Evolutionary conservation across 2,329 filamentous ascomycete genomes (phyloP).

Genomic region (Myrmaecium sp.): DNA sequence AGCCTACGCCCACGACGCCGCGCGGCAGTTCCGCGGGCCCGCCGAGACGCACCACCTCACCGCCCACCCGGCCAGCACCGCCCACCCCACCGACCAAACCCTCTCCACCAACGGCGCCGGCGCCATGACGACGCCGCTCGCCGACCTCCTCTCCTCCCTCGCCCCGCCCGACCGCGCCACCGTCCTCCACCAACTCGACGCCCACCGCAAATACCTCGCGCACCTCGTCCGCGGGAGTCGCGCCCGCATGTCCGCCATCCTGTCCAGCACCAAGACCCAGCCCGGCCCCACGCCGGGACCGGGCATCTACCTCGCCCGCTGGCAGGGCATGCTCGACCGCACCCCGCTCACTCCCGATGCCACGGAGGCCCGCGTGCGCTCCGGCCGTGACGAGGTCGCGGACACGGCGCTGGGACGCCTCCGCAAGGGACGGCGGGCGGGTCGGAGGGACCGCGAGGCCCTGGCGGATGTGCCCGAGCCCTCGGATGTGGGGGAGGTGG

Average conservation of each 20-base stretch:
- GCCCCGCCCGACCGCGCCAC: constrained; percentile 26
- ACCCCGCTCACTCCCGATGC: constrained; percentile 49
- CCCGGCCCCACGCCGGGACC: constrained; percentile 39
- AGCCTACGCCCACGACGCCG: constrained; percentile 41
- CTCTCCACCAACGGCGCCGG: constrained; percentile 19
- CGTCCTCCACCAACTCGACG: constrained; percentile 38
- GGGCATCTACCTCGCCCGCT: constrained; percentile 54
- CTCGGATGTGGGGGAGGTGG: no score
- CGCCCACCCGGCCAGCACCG: constrained; percentile 4
- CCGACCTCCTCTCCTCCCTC: constrained; percentile 30
- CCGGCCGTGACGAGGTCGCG: constrained; percentile 7
- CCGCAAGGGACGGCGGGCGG: no score
- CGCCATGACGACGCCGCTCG: constrained; percentile 24
- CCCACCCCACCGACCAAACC: constrained; percentile 6
- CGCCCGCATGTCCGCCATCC: constrained; percentile 38
- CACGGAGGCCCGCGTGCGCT: constrained; percentile 34
- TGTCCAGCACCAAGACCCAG: constrained; percentile 19
- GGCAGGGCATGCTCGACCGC: constrained; percentile 55
- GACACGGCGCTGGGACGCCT: neutral
- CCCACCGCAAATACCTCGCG: constrained; percentile 43
- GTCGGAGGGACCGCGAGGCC: no score
- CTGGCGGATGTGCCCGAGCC: no score
- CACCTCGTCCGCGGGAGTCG: constrained; percentile 37
- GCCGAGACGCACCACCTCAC: constrained; percentile 9
- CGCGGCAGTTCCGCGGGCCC: constrained; percentile 35